Conservation (phyloP, 139 green algal species). For the Auxenochlorella pyrenoidosa region DNA sequence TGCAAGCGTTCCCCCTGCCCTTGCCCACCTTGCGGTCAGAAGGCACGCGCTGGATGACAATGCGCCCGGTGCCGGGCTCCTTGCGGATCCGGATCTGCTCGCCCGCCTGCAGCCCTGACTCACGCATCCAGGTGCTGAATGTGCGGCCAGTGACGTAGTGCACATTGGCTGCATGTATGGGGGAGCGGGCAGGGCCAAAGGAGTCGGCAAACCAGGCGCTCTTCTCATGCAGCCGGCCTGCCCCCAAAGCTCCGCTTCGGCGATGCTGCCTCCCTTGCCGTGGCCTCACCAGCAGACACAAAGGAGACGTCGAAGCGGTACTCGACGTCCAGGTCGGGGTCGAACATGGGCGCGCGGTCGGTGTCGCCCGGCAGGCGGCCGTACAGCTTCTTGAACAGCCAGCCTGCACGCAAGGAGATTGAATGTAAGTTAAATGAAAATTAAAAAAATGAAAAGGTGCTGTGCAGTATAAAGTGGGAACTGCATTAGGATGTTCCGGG, state of each 20-base stretch:
- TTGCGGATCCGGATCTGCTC: conserved; percentile 34
- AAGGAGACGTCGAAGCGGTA: conserved; percentile 45
- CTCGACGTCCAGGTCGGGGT: conserved; percentile 33
- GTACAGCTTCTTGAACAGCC: conserved; percentile 48
- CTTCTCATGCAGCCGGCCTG: too few relatives aligned
- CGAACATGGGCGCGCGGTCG: conserved; percentile 32
- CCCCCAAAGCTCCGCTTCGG: too few relatives aligned
- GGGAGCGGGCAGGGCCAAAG: too few relatives aligned
- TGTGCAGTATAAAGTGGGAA: too few relatives aligned
- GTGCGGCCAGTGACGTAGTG: conserved; percentile 43
- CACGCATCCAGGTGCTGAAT: conserved; percentile 21
- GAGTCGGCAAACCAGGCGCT: too few relatives aligned
- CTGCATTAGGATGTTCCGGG: too few relatives aligned
- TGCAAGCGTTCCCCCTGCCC: too few relatives aligned
- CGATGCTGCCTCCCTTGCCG: too few relatives aligned
- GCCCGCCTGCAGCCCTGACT: conserved; percentile 28
- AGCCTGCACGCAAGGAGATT: conserved; percentile 19
- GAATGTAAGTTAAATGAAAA: too few relatives aligned
- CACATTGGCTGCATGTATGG: conserved; percentile 29
- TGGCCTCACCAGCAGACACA: conserved; percentile 10
- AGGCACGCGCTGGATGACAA: conserved; percentile 37
- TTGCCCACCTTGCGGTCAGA: conserved; percentile 1
- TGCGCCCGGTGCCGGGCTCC: conserved; percentile 1
- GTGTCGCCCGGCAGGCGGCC: conserved; percentile 21
- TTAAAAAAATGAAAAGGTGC: too few relatives aligned